A percentile compares a stretch with the other conserved stretches of the same genome.
These are phyloP conservation scores for Populus trichocarpa DNA, from an alignment of 441 rosid genomes.

Conservation along the genomic window DNA sequence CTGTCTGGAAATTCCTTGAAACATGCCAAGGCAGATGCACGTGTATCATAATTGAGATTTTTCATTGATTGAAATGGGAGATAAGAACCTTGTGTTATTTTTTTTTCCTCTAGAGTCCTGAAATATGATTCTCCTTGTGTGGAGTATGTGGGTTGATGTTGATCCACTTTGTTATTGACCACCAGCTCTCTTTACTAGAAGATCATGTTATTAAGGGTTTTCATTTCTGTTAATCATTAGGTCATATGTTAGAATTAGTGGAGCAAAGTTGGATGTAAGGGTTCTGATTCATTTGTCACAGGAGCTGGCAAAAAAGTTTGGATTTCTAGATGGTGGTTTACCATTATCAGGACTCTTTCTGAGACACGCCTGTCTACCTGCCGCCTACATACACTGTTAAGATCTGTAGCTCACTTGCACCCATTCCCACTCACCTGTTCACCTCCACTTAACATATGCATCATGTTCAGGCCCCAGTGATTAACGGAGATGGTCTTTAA, in stretches of 20 bases:
- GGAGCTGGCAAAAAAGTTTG: not conserved
- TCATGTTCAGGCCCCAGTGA: not conserved
- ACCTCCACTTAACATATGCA: not conserved
- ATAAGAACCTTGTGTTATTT: not conserved
- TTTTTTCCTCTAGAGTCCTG: not conserved
- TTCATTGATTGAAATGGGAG: not conserved
- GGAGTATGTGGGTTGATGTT: not conserved
- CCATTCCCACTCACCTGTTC: not conserved
- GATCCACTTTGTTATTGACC: not conserved
- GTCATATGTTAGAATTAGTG: not conserved
- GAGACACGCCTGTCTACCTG: too few species aligned
- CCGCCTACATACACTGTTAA: too few species aligned
- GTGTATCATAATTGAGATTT: not conserved
- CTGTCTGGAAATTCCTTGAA: not conserved
- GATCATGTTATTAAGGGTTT: not conserved
- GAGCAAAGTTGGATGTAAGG: not conserved
- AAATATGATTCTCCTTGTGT: not conserved
- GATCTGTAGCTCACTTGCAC: not conserved
- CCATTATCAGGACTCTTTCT: not conserved
- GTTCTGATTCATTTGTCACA: not conserved
- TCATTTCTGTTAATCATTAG: not conserved
- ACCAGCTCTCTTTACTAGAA: not conserved
- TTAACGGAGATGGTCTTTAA: not conserved
- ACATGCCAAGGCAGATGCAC: not conserved
- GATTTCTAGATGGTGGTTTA: not conserved